phyloP scores from a whole-genome alignment of 2,329 filamentous ascomycete genomes.

The Colletotrichum musae region DNA sequence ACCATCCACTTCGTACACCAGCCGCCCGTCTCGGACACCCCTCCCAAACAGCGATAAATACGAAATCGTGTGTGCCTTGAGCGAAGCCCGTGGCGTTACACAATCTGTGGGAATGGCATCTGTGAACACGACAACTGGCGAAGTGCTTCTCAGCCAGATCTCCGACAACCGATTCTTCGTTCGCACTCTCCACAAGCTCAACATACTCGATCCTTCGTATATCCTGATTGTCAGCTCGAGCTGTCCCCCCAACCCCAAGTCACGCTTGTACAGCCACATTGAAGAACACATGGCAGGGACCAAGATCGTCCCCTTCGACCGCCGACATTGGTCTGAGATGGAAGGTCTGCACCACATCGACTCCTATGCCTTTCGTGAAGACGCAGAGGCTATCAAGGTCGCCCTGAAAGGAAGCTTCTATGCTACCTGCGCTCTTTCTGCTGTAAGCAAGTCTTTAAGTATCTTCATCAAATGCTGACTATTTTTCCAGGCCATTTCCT shows the following conservation, averaged over 20 bases:
- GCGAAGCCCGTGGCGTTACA: constrained; percentile 88
- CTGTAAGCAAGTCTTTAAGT: constrained; percentile 67
- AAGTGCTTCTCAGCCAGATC: constrained; percentile 90
- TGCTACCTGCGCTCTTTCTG: constrained; percentile 86
- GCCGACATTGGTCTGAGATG: constrained; percentile 87
- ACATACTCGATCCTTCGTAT: constrained; percentile 82
- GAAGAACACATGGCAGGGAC: constrained; percentile 78
- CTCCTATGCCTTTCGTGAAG: constrained; percentile 83
- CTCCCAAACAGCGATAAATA: constrained; percentile 67
- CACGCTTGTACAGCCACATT: constrained; percentile 81
- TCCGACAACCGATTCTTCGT: constrained; percentile 94
- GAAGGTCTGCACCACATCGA: constrained; percentile 84
- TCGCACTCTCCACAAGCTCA: constrained; percentile 88
- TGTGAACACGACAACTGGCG: constrained; percentile 87
- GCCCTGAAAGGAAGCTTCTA: constrained; percentile 88
- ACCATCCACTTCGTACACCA: constrained; percentile 57
- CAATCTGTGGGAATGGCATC: constrained; percentile 90
- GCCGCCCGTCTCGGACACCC: constrained; percentile 61
- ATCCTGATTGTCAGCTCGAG: constrained; percentile 84
- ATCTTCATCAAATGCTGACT: constrained; percentile 39
- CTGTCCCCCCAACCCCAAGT: constrained; percentile 75
- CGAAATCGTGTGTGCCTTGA: constrained; percentile 88
- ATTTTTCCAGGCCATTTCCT: constrained; percentile 78
- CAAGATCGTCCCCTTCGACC: constrained; percentile 76
- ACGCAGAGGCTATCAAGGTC: constrained; percentile 85